Evolutionary conservation across 2,329 filamentous ascomycete species (phyloP), one percentile per base, ranked within the genome.

Genomic region (Aureobasidium uvarum): DNA sequence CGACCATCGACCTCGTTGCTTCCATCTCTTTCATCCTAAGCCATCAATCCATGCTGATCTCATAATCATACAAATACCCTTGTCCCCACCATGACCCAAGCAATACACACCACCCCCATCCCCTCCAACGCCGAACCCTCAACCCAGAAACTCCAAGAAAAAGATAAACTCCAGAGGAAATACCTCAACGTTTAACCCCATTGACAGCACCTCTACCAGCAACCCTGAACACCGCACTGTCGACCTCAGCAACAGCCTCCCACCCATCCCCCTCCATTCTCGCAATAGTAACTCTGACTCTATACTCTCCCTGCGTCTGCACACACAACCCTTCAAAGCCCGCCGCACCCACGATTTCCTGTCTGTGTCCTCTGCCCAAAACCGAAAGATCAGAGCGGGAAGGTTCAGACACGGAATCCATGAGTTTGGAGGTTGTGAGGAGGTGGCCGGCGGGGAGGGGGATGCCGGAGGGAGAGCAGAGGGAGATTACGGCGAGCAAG

Each of bases 381-480:
- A 2, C n/a, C 2, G 36, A 13, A 4, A 63, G 18, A 5, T 63
- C 60, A 1, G 46, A 10, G 11, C 46, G 38, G 3, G 25, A 16
- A n/a, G 60, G 36, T 10, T 41, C 60, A 11, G 5, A 7, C 0
- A 63, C 60, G 1, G 28, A 38, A 14, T 63, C 60, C 60, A 63
- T 63, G 25, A 63, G 48, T 45, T 63, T 63, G 28, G 48, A 51
- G 4, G 25, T 10, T n/a, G 43, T 41, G 45, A 51, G 33, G 16
- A 63, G 48, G 60, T 54, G 38, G 36, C 60, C 60, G 41, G 60
- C 60, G 23, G 60, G 60, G 7, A 63, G 38, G 5, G 48, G 60
- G 3, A 38, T 11, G 33, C 48, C 59, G 0, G 18, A 16, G 13
- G 46, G 11, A 14, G 48, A 13, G 2, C 14, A 25, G 20, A 63